These are phyloP conservation scores for Shiraia bambusicola DNA, from an alignment of 2,329 filamentous ascomycete species.

Conservation along the genomic window DNA sequence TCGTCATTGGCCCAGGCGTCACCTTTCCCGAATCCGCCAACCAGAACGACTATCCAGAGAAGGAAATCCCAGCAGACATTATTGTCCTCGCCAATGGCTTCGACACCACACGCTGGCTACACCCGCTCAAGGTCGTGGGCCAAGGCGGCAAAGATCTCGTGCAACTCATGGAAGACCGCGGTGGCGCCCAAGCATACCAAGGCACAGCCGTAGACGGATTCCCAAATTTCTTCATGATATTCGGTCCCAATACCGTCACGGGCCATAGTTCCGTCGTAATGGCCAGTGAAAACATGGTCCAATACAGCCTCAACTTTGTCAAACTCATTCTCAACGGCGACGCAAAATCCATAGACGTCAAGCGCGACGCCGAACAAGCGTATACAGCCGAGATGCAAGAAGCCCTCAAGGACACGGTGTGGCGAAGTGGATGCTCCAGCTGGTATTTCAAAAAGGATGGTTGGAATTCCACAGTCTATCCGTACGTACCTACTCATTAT, in stretches of 20 bases:
- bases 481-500: conserved; percentile 30
- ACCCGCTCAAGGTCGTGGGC: conserved; percentile 57
- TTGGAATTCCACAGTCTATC: conserved; percentile 72
- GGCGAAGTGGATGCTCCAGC: conserved; percentile 53
- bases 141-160: conserved; percentile 53
- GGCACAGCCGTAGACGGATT: conserved; percentile 56
- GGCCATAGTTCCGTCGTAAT: conserved; percentile 64
- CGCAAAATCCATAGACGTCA: conserved; percentile 86
- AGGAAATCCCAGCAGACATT: conserved; percentile 58
- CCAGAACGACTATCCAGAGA: conserved; percentile 32
- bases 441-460: conserved; percentile 77
- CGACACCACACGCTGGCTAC: conserved; percentile 56
- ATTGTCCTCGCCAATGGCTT: conserved; percentile 66
- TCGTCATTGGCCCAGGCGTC: conserved; percentile 54
- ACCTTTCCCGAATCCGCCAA: conserved; percentile 48
- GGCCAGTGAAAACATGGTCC: conserved; percentile 62
- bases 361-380: conserved; percentile 75
- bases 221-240: conserved; percentile 66
- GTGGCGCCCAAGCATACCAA: conserved; percentile 64
- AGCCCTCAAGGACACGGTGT: conserved; percentile 55
- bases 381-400: conserved; percentile 47
- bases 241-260: conserved; percentile 64
- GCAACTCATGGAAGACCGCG: conserved; percentile 59
- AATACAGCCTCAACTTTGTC: conserved; percentile 62
- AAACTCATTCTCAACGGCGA: conserved; percentile 75